Evolutionary conservation across 2,329 filamentous ascomycete genomes (phyloP).

Genomic region (Penicillium sp.): DNA sequence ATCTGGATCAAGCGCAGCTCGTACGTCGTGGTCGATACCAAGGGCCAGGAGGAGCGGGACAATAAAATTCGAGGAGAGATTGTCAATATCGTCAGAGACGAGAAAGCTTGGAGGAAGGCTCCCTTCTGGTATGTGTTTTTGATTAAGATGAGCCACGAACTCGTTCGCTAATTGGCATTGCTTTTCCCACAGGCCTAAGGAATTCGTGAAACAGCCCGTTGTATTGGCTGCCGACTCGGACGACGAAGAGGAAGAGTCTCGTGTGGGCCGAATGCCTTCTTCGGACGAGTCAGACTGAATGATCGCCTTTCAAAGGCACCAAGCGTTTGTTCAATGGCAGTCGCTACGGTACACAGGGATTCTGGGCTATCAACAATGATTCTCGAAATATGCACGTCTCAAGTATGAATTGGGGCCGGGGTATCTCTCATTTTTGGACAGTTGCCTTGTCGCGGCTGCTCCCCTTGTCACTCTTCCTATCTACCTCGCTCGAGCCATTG

Average conservation of each 20-base stretch:
- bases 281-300: slow-evolving; percentile 67
- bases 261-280: slow-evolving; percentile 79
- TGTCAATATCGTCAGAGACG: slow-evolving; percentile 85
- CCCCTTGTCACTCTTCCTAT: slow-evolving; percentile 17
- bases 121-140: slow-evolving; percentile 67
- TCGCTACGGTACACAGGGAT: background rate
- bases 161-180: slow-evolving; percentile 14
- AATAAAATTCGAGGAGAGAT: slow-evolving; percentile 87
- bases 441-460: slow-evolving; percentile 20
- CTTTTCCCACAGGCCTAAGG: slow-evolving; percentile 63
- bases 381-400: background rate
- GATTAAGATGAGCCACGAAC: background rate
- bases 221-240: slow-evolving; percentile 68
- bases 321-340: background rate
- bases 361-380: background rate
- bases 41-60: slow-evolving; percentile 61
- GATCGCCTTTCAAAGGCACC: slow-evolving; percentile 25
- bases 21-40: slow-evolving; percentile 78
- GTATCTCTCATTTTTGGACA: slow-evolving; percentile 21
- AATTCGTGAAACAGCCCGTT: slow-evolving; percentile 64
- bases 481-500: slow-evolving; percentile 32
- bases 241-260: slow-evolving; percentile 74
- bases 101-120: slow-evolving; percentile 88
- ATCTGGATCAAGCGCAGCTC: slow-evolving; percentile 91
- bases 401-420: background rate